Conservation (phyloP, 805 yeast species). For the Hemisphaericaspora nanyangensis region DNA sequence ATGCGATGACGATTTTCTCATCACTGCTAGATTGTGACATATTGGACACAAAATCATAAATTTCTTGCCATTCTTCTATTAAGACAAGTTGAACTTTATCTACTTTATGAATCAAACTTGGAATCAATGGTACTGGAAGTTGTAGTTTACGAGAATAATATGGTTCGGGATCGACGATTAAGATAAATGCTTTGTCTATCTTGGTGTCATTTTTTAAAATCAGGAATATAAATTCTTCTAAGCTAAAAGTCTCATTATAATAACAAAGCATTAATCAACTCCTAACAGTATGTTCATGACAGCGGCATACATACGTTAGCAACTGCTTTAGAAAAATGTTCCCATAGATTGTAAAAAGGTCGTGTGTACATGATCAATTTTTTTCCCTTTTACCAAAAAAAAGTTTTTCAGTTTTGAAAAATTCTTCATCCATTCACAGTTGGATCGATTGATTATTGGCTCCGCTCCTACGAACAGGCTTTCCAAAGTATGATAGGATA, state of each 20-base stretch:
- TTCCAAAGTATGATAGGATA: conserved; percentile 4
- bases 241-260: conserved; percentile 5
- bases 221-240: conserved; percentile 7
- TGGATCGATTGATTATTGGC: no score
- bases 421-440: background rate
- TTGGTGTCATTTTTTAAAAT: background rate
- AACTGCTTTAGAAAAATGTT: no score
- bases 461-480: no score
- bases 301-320: no score
- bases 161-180: conserved; percentile 7
- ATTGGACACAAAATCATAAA: conserved; percentile 2
- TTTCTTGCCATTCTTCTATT: conserved; percentile 8
- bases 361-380: background rate
- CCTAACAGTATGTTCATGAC: no score
- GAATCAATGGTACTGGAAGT: background rate
- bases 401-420: background rate
- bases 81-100: conserved; percentile 5
- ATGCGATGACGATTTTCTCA: conserved; percentile 1
- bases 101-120: conserved; percentile 1
- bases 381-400: background rate
- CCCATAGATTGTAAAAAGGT: background rate
- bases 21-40: background rate
- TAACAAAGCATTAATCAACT: conserved; percentile 9
- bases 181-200: conserved; percentile 3
- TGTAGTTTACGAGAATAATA: background rate